Conservation (phyloP, 495 filamentous ascomycete genomes). For the Daldinia grandis region DNA sequence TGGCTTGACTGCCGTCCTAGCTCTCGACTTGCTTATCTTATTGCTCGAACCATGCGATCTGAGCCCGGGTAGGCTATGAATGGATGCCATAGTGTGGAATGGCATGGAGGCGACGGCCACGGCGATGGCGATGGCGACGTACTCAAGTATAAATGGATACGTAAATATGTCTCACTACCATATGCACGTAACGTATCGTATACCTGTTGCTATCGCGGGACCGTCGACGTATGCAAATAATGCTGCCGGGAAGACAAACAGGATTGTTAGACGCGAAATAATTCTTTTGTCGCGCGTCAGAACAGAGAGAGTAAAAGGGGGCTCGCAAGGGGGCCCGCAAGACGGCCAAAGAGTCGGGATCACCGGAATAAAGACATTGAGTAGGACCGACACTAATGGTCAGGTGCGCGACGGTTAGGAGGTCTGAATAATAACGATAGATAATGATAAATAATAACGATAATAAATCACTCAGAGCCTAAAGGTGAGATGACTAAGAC, state of each 20-base stretch:
- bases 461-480: slow-evolving; percentile 39
- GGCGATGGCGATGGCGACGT: background rate
- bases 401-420: slow-evolving; percentile 20
- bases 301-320: slow-evolving; percentile 11
- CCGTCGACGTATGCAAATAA: slow-evolving; percentile 19
- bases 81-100: slow-evolving; percentile 48
- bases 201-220: slow-evolving; percentile 19
- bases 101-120: background rate
- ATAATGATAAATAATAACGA: background rate
- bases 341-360: slow-evolving; percentile 38
- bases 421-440: background rate
- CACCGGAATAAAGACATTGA: slow-evolving; percentile 46
- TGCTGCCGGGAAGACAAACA: slow-evolving; percentile 2
- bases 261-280: slow-evolving; percentile 16
- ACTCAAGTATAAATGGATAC: slow-evolving; percentile 14
- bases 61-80: slow-evolving; percentile 44
- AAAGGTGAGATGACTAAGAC: slow-evolving; percentile 41
- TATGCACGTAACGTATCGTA: slow-evolving; percentile 30
- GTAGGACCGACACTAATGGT: slow-evolving; percentile 25
- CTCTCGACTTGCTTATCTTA: slow-evolving; percentile 55
- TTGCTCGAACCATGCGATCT: slow-evolving; percentile 37
- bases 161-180: slow-evolving; percentile 14
- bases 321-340: slow-evolving; percentile 36
- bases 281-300: slow-evolving; percentile 11
- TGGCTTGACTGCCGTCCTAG: slow-evolving; percentile 58